Conservation (phyloP, 768 basidiomycete genomes). For the Amanita inopinata region DNA sequence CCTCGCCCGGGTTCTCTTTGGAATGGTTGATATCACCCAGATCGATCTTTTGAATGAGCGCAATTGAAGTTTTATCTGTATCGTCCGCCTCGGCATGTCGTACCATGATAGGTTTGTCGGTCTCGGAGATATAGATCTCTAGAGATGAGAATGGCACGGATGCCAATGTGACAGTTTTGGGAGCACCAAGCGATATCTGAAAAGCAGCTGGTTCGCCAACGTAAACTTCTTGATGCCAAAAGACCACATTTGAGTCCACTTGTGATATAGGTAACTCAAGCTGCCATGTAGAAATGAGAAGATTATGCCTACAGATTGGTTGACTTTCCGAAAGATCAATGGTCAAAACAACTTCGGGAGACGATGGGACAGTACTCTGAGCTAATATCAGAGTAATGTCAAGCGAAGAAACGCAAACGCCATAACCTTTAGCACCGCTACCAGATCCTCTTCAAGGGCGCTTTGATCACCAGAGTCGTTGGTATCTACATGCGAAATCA, state of each 20-base stretch:
- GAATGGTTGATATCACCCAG: constrained; percentile 30
- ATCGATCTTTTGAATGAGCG: constrained; percentile 31
- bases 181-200: constrained; percentile 59
- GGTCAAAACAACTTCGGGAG: constrained; percentile 42
- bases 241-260: constrained; percentile 63
- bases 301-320: constrained; percentile 44
- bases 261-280: constrained; percentile 8
- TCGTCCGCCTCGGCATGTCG: constrained; percentile 25
- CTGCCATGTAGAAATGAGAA: not conserved
- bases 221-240: constrained; percentile 58
- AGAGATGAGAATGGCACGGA: constrained; percentile 54
- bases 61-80: constrained; percentile 7
- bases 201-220: constrained; percentile 60
- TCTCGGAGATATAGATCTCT: constrained; percentile 45
- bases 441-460: constrained; percentile 56
- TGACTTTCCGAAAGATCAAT: constrained; percentile 57
- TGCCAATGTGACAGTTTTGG: constrained; percentile 36
- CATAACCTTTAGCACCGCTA: constrained; percentile 61
- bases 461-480: constrained; percentile 36
- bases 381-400: not conserved
- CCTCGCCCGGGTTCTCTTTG: constrained; percentile 13
- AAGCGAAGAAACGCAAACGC: constrained; percentile 7
- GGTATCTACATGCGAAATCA: constrained; percentile 18
- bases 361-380: constrained; percentile 67
- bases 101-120: constrained; percentile 39